A percentile compares a stretch with the other conserved stretches of the same genome.
Evolutionary conservation across 768 basidiomycete genomes (phyloP).

Genomic region (Leccinum broughii): DNA sequence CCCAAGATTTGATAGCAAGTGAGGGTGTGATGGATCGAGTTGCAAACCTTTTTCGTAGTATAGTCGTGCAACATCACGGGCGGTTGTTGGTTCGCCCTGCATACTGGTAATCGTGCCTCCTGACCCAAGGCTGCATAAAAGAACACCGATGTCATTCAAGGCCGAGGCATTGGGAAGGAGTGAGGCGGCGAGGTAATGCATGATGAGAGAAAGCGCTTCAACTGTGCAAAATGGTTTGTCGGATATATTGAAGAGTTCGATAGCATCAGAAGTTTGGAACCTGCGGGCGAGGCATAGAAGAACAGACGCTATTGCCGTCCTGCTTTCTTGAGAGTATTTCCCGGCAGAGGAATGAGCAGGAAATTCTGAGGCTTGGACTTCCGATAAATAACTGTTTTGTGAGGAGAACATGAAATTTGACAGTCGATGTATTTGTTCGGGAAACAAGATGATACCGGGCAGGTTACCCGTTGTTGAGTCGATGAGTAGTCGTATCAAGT

Average conservation of each 20-base stretch:
- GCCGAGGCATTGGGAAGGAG: slow-evolving; percentile 46
- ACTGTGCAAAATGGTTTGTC: slow-evolving; percentile 33
- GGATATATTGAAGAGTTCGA: slow-evolving; percentile 26
- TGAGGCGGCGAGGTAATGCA: slow-evolving; percentile 50
- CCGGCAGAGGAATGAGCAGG: slow-evolving; percentile 29
- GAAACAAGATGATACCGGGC: slow-evolving; percentile 43
- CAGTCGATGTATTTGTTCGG: slow-evolving; percentile 39
- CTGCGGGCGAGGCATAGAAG: slow-evolving; percentile 48
- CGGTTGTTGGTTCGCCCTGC: slow-evolving; percentile 23
- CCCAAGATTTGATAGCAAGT: slow-evolving; percentile 51
- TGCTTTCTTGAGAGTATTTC: slow-evolving; percentile 25
- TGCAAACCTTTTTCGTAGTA: slow-evolving; percentile 48
- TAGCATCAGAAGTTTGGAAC: slow-evolving; percentile 36
- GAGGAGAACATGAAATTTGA: slow-evolving; percentile 39
- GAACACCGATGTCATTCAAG: slow-evolving; percentile 52
- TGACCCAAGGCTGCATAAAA: slow-evolving; percentile 39
- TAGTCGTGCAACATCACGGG: slow-evolving; percentile 40
- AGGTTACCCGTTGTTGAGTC: slow-evolving; percentile 39
- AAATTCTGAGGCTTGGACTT: slow-evolving; percentile 28
- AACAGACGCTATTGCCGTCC: slow-evolving; percentile 39
- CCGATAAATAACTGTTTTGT: slow-evolving; percentile 35
- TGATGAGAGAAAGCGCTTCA: slow-evolving; percentile 41
- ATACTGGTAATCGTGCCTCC: slow-evolving; percentile 23
- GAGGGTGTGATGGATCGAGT: slow-evolving; percentile 47
- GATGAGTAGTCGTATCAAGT: slow-evolving; percentile 35